A percentile compares a stretch with the other conserved stretches of the same genome.
Evolutionary conservation across 1,139 yeast species (phyloP).

Genomic region (Pichia inconspicua): DNA sequence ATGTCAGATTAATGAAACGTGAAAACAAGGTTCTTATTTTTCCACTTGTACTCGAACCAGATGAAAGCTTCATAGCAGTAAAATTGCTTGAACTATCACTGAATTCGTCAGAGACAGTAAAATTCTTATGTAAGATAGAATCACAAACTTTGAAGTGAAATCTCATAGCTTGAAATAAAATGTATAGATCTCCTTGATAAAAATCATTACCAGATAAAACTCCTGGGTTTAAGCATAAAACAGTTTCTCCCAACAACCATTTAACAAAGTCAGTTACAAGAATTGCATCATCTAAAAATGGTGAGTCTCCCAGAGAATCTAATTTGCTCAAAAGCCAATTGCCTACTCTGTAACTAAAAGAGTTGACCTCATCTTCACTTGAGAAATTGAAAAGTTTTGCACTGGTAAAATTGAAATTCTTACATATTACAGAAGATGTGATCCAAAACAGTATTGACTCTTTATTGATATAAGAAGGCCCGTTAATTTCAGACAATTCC

Average conservation of each 20-base stretch:
- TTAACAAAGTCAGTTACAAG: conserved; percentile 26
- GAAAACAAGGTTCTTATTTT: background rate
- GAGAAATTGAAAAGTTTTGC: conserved; percentile 15
- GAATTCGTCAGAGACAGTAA: background rate
- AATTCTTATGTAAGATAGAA: background rate
- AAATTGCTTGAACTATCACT: no score
- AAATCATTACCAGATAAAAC: conserved; percentile 25
- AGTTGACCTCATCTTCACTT: conserved; percentile 7
- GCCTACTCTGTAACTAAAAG: conserved; percentile 27
- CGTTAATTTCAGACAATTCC: conserved; percentile 50
- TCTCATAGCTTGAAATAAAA: background rate
- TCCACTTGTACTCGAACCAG: background rate
- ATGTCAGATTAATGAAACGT: background rate
- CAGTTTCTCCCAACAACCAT: conserved; percentile 21
- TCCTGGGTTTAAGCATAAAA: conserved; percentile 27
- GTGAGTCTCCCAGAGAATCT: conserved; percentile 21
- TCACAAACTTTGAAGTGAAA: background rate
- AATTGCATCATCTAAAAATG: conserved; percentile 11
- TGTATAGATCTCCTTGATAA: background rate
- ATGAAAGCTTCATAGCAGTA: background rate
- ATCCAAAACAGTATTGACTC: conserved; percentile 52
- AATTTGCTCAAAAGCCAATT: conserved; percentile 47
- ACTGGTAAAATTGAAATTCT: conserved; percentile 26
- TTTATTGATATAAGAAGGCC: conserved; percentile 42
- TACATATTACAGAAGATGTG: conserved; percentile 33